Base-by-base conservation (phyloP, 1,284 basidiomycete species). In the Limonomyces culmigenus region DNA sequence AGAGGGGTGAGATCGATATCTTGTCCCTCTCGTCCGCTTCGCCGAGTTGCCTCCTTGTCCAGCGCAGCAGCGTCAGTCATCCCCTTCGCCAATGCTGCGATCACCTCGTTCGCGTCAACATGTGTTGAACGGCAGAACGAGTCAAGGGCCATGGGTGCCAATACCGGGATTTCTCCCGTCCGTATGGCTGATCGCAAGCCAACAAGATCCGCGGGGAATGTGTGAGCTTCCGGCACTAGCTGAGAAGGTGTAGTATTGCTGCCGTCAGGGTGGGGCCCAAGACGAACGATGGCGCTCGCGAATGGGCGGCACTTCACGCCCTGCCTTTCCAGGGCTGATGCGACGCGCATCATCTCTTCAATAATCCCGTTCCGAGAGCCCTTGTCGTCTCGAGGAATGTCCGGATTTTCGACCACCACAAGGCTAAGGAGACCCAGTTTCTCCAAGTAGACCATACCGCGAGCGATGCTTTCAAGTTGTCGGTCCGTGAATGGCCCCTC, bases 401-500 rank as follows among this genome's bases (percentile, higher is more conserved):
- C 70, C 50, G 95, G 89, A 46, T 87, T 75, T 46, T 98, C 95
- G 34, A 97, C 70, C 34, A 98, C 85, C 42, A 98, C 86, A 46
- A 98, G 89, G 43, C 81, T 83, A 44, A 96, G 83, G 13, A 99
- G 68, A 2, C 95, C 95, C 19, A 98, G 77, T 50, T 89, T 92
- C 55, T 93, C 87, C 34, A 99, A 73, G 51, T 96, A 89, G 34
- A 91, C 81, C 62, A 99, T 74, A 33, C 95, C 95, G 30, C 84
- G 75, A 19, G 85, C 78, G 44, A 99, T 87, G 50, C 88, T 92
- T 44, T 91, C 81, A 39, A 98, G 75, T 53, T 98, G 95, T 10
- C 78, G 69, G 55, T 95, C 83, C n/a, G 76, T 86, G 55, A 98
- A 98, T 1, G 95, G 95, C 3, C 93, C 89, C 55, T 98, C 95